Base-by-base conservation (phyloP, 75 land plant genomes). In the Sequoiadendron giganteum region DNA sequence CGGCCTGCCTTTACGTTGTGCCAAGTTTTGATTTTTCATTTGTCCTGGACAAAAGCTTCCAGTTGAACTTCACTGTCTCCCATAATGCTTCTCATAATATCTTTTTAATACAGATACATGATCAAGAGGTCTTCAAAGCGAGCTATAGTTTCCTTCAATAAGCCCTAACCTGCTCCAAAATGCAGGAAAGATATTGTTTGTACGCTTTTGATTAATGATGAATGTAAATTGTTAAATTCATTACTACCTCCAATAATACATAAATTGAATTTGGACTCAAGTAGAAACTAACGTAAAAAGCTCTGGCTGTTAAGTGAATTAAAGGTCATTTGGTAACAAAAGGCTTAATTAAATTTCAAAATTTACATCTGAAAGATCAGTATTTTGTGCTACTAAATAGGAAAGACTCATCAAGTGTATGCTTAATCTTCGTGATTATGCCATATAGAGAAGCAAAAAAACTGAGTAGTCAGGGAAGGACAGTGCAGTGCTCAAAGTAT, bases 1-100 rank as follows among this genome's bases (percentile, higher is more conserved):
- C 14, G 99, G 99, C 15, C 86, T 94, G 88, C 99, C 99, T 18
- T 30, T 40, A 13, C 88, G 85, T 30, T 98, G 99, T 88, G 88
- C 93, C 30, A 93, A 81, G 87, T 96, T 95, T 90, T 97, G 91
- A 96, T 70, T 87, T 40, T n/a, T 72, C 76, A 68, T 68, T 28
- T 36, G 9, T 32, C 28, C 76, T 32, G 76, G 32, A 58, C 76
- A 72, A 72, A 72, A 32, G 36, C 32, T 30, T n/a, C n/a, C 13
- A 9, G 76, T n/a, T 32, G 76, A 30, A n/a, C 14, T 72, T 32
- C 10, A 10, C 10, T 72, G 32, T 72, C 76, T 72, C 7, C 14
- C 36, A 72, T n/a, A 11, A 72, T n/a, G 13, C 11, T n/a, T 68
- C n/a, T 68, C 25, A 1, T 68, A 2, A 9, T 28, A 68, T 21